Evolutionary conservation across 1,139 yeast genomes (phyloP).

Genomic region (Eremothecium sinecaudum): DNA sequence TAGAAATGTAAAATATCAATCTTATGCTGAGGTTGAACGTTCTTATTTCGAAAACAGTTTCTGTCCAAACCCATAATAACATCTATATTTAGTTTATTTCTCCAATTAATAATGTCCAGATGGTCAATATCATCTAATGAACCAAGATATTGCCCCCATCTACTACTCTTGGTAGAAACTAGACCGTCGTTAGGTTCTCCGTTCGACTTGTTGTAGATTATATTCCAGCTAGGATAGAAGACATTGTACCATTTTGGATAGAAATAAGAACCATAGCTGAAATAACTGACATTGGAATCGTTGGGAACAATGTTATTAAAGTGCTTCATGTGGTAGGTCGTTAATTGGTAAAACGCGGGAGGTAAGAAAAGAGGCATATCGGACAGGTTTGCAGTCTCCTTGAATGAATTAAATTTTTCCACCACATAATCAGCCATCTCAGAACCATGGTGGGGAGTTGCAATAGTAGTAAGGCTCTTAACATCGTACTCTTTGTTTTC

Average conservation of each 20-base stretch:
- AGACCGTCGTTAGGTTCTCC: conserved; percentile 73
- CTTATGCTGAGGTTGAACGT: no score
- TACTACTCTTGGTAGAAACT: conserved; percentile 67
- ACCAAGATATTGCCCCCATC: conserved; percentile 80
- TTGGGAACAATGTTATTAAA: conserved; percentile 48
- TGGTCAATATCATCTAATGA: conserved; percentile 75
- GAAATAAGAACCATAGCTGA: conserved; percentile 75
- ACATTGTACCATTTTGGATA: conserved; percentile 53
- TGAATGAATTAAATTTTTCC: conserved; percentile 27
- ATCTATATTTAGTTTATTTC: conserved; percentile 43
- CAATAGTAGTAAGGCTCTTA: conserved; percentile 67
- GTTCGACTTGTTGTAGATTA: conserved; percentile 36
- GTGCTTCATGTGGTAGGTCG: conserved; percentile 43
- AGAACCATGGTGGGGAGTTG: conserved; percentile 85
- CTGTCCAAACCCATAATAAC: no score
- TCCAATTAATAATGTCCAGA: conserved; percentile 77
- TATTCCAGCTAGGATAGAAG: conserved; percentile 54
- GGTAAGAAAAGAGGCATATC: conserved; percentile 32
- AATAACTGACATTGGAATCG: conserved; percentile 58
- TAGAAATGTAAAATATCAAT: conserved; percentile 74
- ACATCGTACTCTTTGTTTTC: conserved; percentile 43
- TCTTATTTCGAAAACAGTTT: no score
- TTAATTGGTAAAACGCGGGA: conserved; percentile 47
- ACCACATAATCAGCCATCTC: conserved; percentile 69
- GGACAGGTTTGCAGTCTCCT: conserved; percentile 7